A percentile compares a stretch with the other conserved stretches of the same genome.
phyloP scores from a whole-genome alignment of 192 early-diverging fungal species.

The Obelidium mucronatum region DNA sequence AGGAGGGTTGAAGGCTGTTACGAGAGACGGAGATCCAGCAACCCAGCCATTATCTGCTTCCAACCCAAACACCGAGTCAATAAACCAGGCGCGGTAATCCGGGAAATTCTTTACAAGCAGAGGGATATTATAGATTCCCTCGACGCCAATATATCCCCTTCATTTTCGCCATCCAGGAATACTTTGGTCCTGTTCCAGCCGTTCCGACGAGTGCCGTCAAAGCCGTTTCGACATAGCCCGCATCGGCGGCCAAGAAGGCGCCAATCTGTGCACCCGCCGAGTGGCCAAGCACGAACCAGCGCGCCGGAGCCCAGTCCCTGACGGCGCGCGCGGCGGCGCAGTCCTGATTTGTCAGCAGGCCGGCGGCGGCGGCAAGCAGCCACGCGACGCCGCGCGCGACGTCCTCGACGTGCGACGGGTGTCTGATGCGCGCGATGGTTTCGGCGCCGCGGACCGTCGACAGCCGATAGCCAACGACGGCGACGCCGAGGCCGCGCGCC shows the following conservation, averaged over 20 bases:
- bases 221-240: constrained; percentile 28
- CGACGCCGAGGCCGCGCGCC: constrained; percentile 59
- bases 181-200: too few relatives aligned
- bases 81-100: constrained; percentile 70
- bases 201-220: background rate
- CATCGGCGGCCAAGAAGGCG: constrained; percentile 64
- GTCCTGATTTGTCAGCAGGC: background rate
- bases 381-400: constrained; percentile 61
- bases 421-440: constrained; percentile 19
- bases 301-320: constrained; percentile 2
- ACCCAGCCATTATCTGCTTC: constrained; percentile 46
- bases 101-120: constrained; percentile 68
- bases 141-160: constrained; percentile 74
- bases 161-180: constrained; percentile 40
- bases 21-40: constrained; percentile 54
- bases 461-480: constrained; percentile 79
- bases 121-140: constrained; percentile 87
- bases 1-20: constrained; percentile 34
- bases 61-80: constrained; percentile 72
- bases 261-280: constrained; percentile 82
- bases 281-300: constrained; percentile 12
- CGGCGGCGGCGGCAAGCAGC: constrained; percentile 30
- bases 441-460: background rate
- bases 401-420: constrained; percentile 79
- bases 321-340: background rate